Base-by-base conservation (phyloP, 1,284 basidiomycete species). In the Stereum hirsutum region DNA sequence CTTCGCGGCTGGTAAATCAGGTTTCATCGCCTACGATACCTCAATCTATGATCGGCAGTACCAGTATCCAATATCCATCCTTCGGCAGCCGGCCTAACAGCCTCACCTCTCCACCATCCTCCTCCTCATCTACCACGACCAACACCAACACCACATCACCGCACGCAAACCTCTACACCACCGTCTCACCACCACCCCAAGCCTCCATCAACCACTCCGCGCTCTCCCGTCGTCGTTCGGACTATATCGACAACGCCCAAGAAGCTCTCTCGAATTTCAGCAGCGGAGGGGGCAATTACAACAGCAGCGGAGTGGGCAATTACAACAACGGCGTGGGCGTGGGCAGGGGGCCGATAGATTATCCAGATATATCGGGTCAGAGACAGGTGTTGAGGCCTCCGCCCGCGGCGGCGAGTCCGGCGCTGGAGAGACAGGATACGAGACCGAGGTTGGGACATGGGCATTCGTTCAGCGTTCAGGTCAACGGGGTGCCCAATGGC, bases 181-280 rank as follows among this genome's bases (percentile, higher is more conserved):
- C n/a, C n/a, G n/a, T n/a, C n/a, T n/a, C n/a, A n/a, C n/a, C n/a
- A n/a, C n/a, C n/a, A n/a, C 85, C 89, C 1, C 80, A 80, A 56
- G 88, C 85, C 10, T 89, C 89, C 26, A 77, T 88, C 51, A 85
- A 81, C 50, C 76, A 81, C 30, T 79, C 84, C 3, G 63, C 72
- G 1, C 63, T 87, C 3, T 74, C 87, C 0, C 75, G 89, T 14
- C 72, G 86, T 50, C 74, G 87, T 41, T 85, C 78, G 54, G 87
- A 90, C 51, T 89, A 81, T 55, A 66, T 86, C 42, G 88, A 92
- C 55, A 83, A 86, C 52, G 78, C 80, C 8, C 79, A 81, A 52
- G 77, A 88, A 55, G 70, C 81, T 1, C 68, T 85, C 24, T 39
- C 50, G 5, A n/a, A n/a, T n/a, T n/a, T n/a, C n/a, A n/a, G n/a